Evolutionary conservation across 2,329 filamentous ascomycete genomes (phyloP), one percentile per base, ranked within the genome.

Genomic region (Talaromyces rugulosus): DNA sequence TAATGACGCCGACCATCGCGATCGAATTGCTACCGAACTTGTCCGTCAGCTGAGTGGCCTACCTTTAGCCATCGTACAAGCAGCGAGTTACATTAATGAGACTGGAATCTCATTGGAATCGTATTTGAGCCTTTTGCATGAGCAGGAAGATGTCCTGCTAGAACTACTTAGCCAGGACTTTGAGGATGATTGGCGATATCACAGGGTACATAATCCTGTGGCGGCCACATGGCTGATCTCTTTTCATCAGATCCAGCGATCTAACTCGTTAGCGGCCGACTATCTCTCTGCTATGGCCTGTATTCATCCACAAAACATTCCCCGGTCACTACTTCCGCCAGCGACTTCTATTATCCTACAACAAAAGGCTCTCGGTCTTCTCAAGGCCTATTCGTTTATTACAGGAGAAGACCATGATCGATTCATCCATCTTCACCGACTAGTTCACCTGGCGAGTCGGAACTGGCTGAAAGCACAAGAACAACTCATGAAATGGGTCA

Each of bases 181-280:
- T 56, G 64, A 71, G 34, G 74, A 77, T 62, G 36, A 64, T 18
- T 62, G 63, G 23, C 67, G 74, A 52, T 74, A 77, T 59, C 47
- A 51, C 4, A 65, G 68, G 6, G 64, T 68, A 6, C 64, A 69
- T 52, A 76, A 73, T 62, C 65, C 75, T 8, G 68, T 78, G 27
- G 70, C 70, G 12, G 73, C 66, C n/a, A 78, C 74, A n/a, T 78
- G 72, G 74, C 63, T 71, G 3, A 71, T 77, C 30, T 75, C 74
- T 5, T 77, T 78, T 55, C 60, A 72, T 12, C 71, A 75, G 40
- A 74, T 78, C 36, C 67, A 62, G 42, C 55, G 61, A 33, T 36
- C 64, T 30, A 63, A 77, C 62, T 53, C 62, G 7, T 62, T 74
- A n/a, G 75, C 75, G 5, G 69, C 66, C 9, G 66, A 73, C 18